Conservation (phyloP, 176 grass and related monocot species). For the Ampelocalamus luodianensis region DNA sequence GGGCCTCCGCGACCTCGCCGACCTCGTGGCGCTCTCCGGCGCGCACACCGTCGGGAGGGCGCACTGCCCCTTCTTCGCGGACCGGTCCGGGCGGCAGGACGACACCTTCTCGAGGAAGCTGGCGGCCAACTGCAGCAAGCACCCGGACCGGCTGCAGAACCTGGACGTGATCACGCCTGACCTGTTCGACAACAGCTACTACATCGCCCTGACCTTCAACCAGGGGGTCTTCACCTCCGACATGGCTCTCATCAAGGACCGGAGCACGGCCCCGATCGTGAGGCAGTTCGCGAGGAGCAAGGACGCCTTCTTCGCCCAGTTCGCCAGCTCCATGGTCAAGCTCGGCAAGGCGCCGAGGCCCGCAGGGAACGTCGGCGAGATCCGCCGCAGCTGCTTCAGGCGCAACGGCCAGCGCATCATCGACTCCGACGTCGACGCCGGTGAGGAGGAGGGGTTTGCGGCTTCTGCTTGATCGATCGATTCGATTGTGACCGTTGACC, state of each 20-base stretch:
- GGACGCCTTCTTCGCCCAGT: slow-evolving; percentile 45
- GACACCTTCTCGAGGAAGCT: slow-evolving; percentile 48
- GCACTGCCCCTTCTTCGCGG: slow-evolving; percentile 49
- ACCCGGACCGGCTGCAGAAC: background rate
- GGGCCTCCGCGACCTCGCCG: slow-evolving; percentile 21
- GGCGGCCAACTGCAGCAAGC: slow-evolving; percentile 17
- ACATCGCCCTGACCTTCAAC: background rate
- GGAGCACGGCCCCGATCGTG: background rate
- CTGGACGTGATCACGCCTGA: slow-evolving; percentile 33
- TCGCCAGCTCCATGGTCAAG: slow-evolving; percentile 29
- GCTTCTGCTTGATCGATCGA: background rate
- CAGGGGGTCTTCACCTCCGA: slow-evolving; percentile 53
- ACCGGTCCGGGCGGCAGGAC: slow-evolving; percentile 28
- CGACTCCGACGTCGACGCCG: background rate
- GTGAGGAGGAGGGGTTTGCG: background rate
- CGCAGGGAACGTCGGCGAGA: slow-evolving; percentile 37
- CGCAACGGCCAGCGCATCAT: background rate
- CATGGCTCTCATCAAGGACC: slow-evolving; percentile 33
- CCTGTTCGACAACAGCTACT: slow-evolving; percentile 51
- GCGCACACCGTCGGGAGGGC: slow-evolving; percentile 73
- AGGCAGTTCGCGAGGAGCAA: background rate
- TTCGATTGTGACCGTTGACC: too few species aligned
- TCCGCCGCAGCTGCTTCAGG: slow-evolving; percentile 27
- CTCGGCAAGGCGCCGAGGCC: slow-evolving; percentile 20
- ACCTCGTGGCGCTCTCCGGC: slow-evolving; percentile 72